A percentile compares a stretch with the other conserved stretches of the same genome.
These are phyloP conservation scores for Pleurotus salmoneostramineus DNA, from an alignment of 768 basidiomycete species.

Conservation along the genomic window DNA sequence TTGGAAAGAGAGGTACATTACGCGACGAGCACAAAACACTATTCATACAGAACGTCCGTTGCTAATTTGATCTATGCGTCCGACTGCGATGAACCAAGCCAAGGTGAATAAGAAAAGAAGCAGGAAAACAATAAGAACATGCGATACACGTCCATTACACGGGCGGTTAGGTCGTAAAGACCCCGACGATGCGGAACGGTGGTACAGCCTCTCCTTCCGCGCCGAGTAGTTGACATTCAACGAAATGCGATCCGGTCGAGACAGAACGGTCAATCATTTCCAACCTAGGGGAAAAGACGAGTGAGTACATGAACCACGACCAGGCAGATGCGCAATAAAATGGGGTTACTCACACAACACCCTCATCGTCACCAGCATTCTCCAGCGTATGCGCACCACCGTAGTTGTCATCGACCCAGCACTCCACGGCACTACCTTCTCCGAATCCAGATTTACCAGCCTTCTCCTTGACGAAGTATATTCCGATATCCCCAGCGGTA, in stretches of 20 bases:
- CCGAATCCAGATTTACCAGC: conserved; percentile 36
- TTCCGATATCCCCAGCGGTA: conserved; percentile 87
- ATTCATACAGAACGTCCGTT: too few species aligned
- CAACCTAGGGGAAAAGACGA: conserved; percentile 42
- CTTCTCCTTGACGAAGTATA: conserved; percentile 86
- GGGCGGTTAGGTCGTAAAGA: conserved; percentile 68
- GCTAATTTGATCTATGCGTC: too few species aligned
- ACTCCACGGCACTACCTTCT: conserved; percentile 71
- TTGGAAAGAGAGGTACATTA: too few species aligned
- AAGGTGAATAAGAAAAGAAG: background rate
- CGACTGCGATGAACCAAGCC: too few species aligned
- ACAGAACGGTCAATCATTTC: conserved; percentile 86
- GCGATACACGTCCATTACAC: background rate
- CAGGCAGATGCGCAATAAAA: background rate
- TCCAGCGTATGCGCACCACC: conserved; percentile 70
- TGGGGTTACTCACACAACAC: conserved; percentile 30
- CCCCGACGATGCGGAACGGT: conserved; percentile 86
- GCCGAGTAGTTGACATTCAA: conserved; percentile 86
- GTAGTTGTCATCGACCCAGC: conserved; percentile 98
- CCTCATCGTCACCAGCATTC: conserved; percentile 67
- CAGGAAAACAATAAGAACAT: background rate
- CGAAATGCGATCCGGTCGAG: conserved; percentile 84
- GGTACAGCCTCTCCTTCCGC: conserved; percentile 81
- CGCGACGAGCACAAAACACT: too few species aligned
- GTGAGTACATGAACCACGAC: conserved; percentile 1